Percentiles rank a stretch among this genome's conserved stretches.
These are phyloP conservation scores for Oryza glaberrima DNA, from an alignment of 176 grass and related monocot species.

Conservation along the genomic window DNA sequence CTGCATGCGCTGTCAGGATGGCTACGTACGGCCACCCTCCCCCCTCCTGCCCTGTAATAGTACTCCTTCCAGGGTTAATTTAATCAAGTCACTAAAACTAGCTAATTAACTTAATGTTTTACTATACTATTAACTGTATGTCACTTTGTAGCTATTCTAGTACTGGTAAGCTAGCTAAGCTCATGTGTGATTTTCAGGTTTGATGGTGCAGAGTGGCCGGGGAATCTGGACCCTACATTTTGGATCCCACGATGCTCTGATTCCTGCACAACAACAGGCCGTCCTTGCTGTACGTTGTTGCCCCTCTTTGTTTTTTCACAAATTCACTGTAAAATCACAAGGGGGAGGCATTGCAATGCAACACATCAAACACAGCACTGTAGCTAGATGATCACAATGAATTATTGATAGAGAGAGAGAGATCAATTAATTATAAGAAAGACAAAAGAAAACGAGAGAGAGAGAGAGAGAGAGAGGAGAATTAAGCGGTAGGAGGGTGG, in stretches of 20 bases:
- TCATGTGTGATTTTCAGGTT: background rate
- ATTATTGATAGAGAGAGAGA: background rate
- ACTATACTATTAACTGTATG: too few species aligned
- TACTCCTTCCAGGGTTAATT: background rate
- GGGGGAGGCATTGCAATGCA: background rate
- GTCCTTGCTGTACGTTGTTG: too few species aligned
- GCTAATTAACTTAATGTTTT: too few species aligned
- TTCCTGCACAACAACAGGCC: background rate
- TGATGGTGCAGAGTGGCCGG: background rate
- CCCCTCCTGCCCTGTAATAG: background rate
- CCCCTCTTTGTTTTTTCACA: background rate
- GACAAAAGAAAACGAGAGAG: background rate
- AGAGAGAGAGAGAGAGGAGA: background rate
- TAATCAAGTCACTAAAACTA: background rate
- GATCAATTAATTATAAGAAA: too few species aligned
- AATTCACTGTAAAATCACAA: background rate
- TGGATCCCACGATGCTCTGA: background rate
- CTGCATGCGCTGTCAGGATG: conserved; percentile 64
- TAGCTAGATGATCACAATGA: background rate
- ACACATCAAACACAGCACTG: background rate
- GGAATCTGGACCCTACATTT: background rate
- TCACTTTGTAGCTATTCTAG: too few species aligned
- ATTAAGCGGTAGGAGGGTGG: background rate
- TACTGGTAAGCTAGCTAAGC: background rate
- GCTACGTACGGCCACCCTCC: background rate